Conservation (phyloP, 768 basidiomycete genomes). For the Termitomyces sp. region DNA sequence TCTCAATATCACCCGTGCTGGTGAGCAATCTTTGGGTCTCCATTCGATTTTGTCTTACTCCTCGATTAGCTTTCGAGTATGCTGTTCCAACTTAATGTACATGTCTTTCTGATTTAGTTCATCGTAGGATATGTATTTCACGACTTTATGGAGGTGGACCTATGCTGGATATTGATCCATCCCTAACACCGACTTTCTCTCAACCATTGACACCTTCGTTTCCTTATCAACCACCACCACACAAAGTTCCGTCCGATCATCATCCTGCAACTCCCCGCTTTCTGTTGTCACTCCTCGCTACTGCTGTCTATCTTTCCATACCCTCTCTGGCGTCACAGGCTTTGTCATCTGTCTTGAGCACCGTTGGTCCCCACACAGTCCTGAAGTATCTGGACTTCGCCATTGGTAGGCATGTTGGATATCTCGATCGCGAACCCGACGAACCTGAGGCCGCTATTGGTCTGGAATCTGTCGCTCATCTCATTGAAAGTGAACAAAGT, state of each 20-base stretch:
- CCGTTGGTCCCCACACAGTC: conserved; percentile 76
- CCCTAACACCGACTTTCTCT: conserved; percentile 55
- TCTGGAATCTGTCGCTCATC: conserved; percentile 59
- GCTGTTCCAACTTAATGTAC: neutral
- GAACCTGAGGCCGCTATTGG: conserved; percentile 64
- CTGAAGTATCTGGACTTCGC: conserved; percentile 78
- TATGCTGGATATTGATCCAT: conserved; percentile 57
- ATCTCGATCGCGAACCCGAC: conserved; percentile 20
- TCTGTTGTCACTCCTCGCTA: conserved; percentile 82
- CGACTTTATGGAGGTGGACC: conserved; percentile 87
- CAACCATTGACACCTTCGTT: conserved; percentile 73
- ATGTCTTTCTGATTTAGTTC: conserved; percentile 1
- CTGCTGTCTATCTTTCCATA: conserved; percentile 80
- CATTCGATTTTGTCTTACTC: conserved; percentile 9
- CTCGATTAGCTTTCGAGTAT: conserved; percentile 75
- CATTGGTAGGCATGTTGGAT: conserved; percentile 58
- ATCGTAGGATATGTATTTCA: conserved; percentile 70
- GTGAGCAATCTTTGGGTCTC: conserved; percentile 32
- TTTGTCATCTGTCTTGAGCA: conserved; percentile 61
- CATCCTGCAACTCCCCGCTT: conserved; percentile 79
- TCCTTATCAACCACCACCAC: conserved; percentile 24
- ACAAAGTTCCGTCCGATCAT: conserved; percentile 39
- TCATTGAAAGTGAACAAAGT: conserved; percentile 31
- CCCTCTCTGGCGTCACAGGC: conserved; percentile 72
- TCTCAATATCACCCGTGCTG: conserved; percentile 81